Percentiles rank a stretch among this genome's conserved stretches.
Conservation (phyloP, 306 rosid species). For the Arachis stenosperma region DNA sequence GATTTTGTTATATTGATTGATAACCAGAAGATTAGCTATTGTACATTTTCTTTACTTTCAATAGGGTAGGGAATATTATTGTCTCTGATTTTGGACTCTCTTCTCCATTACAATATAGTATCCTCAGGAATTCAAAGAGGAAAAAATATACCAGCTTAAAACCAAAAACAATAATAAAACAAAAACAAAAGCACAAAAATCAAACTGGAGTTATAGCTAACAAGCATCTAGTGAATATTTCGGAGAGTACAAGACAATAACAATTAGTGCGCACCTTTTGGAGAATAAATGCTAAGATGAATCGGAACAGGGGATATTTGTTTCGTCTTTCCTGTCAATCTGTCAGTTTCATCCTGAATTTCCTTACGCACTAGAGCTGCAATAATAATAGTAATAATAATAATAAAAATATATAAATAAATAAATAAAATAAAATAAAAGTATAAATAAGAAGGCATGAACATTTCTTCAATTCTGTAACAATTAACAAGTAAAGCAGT, state of each 20-base stretch:
- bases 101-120: constrained; percentile 1
- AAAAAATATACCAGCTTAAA: background rate
- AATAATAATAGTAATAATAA: constrained; percentile 25
- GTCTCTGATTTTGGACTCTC: background rate
- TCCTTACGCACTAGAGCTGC: constrained; percentile 87
- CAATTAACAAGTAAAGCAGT: constrained; percentile 9
- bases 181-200: constrained; percentile 9
- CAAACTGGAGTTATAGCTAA: constrained; percentile 7
- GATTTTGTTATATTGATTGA: background rate
- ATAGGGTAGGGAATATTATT: constrained; percentile 7
- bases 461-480: background rate
- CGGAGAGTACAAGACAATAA: background rate
- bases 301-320: constrained; percentile 93
- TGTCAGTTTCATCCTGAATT: constrained; percentile 95
- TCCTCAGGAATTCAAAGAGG: background rate
- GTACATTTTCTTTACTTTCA: constrained; percentile 12
- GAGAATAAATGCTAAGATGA: constrained; percentile 97
- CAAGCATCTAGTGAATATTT: constrained; percentile 24
- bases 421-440: background rate
- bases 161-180: background rate
- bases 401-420: background rate
- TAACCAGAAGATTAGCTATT: background rate
- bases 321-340: constrained; percentile 83
- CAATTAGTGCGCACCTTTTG: constrained; percentile 64
- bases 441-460: too few relatives aligned